Evolutionary conservation across 1,139 yeast genomes (phyloP), one percentile per base, ranked within the genome.

Genomic region (Yamadazyma conglobata): DNA sequence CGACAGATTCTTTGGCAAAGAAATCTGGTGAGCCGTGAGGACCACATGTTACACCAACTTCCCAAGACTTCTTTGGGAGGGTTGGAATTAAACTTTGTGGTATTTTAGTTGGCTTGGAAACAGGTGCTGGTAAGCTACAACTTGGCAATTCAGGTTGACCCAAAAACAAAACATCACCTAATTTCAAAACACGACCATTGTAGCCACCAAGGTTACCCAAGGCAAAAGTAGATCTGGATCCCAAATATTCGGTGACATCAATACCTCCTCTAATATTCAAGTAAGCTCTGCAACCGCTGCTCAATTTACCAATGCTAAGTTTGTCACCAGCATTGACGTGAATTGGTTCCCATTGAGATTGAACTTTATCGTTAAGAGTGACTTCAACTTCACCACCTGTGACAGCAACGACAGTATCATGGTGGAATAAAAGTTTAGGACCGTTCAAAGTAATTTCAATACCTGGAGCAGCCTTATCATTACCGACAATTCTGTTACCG

Each of bases 11-110:
- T n/a, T 70, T 59, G 37, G 75, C 73, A 68, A 91, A 89, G 59
- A 88, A 87, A 56, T 91, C 97, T 15, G 97, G 97, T 6, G 96
- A 78, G 2, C 97, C 97, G 55, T 91, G 97, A 18, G 97, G 97
- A 33, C 97, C 98, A 58, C 94, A 82, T 15, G 95, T 86, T 28
- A 88, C 96, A 48, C 89, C 96, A 40, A 91, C 89, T 31, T 64
- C 62, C 97, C 97, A 91, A 27, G 73, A 70, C 42, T 75, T 78
- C 26, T 67, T 58, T 15, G 67, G 50, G 39, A 77, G 73, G 7
- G 62, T 51, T 19, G 95, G 93, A 42, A 80, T 64, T 50, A 86
- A 61, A 4, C 72, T 54, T 31, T 53, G 45, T 22, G 93, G 85
- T 34, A 78, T 66, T 2, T 71, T 47, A 12, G 56, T 46, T 29